Evolutionary conservation across 495 filamentous ascomycete species (phyloP).

Genomic region (Penicillium soppii): DNA sequence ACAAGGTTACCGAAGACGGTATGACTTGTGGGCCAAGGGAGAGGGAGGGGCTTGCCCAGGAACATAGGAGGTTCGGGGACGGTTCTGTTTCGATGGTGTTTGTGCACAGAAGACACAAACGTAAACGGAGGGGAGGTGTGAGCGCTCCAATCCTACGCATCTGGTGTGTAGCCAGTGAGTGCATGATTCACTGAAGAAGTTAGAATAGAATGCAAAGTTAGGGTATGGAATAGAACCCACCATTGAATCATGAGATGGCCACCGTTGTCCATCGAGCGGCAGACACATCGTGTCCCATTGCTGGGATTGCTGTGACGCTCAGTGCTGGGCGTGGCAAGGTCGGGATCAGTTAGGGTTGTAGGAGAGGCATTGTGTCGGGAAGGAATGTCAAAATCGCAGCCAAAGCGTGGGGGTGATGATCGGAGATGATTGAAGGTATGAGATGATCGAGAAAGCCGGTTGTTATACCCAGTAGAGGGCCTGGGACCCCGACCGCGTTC

Average conservation of each 20-base stretch:
- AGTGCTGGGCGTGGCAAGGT: slow-evolving; percentile 64
- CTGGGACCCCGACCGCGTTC: slow-evolving; percentile 54
- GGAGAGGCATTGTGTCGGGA: slow-evolving; percentile 57
- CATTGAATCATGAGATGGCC: slow-evolving; percentile 81
- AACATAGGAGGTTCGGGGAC: slow-evolving; percentile 55
- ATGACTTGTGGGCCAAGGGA: slow-evolving; percentile 68
- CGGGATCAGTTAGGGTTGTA: slow-evolving; percentile 65
- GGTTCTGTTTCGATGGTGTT: slow-evolving; percentile 67
- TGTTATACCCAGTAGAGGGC: slow-evolving; percentile 33
- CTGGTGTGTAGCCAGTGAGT: slow-evolving; percentile 79
- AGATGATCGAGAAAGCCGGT: slow-evolving; percentile 28
- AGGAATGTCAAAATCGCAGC: slow-evolving; percentile 38
- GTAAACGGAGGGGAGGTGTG: slow-evolving; percentile 69
- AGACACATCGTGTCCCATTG: slow-evolving; percentile 70
- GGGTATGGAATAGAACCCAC: slow-evolving; percentile 42
- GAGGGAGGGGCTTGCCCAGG: slow-evolving; percentile 49
- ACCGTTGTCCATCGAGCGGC: slow-evolving; percentile 63
- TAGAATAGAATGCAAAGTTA: slow-evolving; percentile 8
- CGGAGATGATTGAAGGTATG: slow-evolving; percentile 40
- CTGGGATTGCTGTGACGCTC: slow-evolving; percentile 55
- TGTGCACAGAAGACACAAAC: slow-evolving; percentile 79
- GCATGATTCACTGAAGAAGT: slow-evolving; percentile 69
- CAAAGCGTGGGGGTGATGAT: slow-evolving; percentile 46
- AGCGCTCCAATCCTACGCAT: slow-evolving; percentile 69
- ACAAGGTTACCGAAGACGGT: slow-evolving; percentile 45